phyloP scores from a whole-genome alignment of 768 basidiomycete species.

The Pholiota molesta region DNA sequence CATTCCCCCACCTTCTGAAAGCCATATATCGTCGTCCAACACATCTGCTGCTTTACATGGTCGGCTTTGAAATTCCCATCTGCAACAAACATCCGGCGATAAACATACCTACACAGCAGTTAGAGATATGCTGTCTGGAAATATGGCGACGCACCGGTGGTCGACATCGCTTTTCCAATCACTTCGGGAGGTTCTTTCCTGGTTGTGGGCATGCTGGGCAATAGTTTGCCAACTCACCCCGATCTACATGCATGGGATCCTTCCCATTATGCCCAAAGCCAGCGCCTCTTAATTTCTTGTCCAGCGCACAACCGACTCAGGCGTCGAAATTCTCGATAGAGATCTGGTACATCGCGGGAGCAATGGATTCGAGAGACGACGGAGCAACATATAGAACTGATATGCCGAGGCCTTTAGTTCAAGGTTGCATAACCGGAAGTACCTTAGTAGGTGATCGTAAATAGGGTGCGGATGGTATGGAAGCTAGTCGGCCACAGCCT shows the following conservation, averaged over 20 bases:
- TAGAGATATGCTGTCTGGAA: no score
- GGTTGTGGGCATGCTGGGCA: slow-evolving; percentile 32
- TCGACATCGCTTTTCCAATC: slow-evolving; percentile 20
- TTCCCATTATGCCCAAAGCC: slow-evolving; percentile 17
- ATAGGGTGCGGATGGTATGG: background rate
- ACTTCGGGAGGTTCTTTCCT: slow-evolving; percentile 24
- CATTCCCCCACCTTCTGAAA: no score
- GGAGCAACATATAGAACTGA: background rate
- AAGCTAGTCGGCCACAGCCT: background rate
- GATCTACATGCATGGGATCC: background rate
- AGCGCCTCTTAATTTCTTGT: slow-evolving; percentile 1
- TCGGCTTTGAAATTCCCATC: no score
- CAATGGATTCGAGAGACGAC: background rate
- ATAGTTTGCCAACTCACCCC: slow-evolving; percentile 15
- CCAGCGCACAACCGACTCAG: background rate
- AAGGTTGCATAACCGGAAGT: background rate
- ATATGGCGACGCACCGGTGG: no score
- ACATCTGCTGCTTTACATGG: no score
- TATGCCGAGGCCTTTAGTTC: background rate
- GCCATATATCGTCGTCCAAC: no score
- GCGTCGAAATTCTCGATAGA: background rate
- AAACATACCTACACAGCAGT: no score
- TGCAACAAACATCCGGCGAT: no score
- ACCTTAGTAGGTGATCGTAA: background rate
- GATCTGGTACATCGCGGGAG: background rate